A percentile compares a stretch with the other conserved stretches of the same genome.
Evolutionary conservation across 2,329 filamentous ascomycete genomes (phyloP).

Genomic region (Penicillium sclerotigenum): DNA sequence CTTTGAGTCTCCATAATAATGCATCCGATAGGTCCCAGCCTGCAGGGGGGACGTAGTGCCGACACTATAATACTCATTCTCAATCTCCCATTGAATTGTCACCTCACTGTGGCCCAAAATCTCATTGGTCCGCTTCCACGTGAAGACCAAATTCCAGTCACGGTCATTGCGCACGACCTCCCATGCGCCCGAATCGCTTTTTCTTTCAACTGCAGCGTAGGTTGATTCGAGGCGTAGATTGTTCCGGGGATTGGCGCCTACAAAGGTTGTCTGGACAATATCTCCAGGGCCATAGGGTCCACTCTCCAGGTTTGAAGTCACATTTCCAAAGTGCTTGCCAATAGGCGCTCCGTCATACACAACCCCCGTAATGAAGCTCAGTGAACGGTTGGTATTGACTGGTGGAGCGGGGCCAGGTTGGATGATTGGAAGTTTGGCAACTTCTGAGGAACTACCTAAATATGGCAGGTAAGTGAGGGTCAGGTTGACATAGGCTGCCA

Average conservation of each 20-base stretch:
- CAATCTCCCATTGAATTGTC: constrained; percentile 75
- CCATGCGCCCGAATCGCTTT: constrained; percentile 57
- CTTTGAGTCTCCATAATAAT: constrained; percentile 84
- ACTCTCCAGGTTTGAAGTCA: constrained; percentile 52
- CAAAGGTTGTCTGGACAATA: constrained; percentile 65
- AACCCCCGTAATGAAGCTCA: constrained; percentile 78
- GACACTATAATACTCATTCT: constrained; percentile 49
- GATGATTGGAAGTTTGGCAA: constrained; percentile 42
- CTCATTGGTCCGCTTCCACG: constrained; percentile 70
- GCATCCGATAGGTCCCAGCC: constrained; percentile 69
- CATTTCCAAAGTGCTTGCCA: constrained; percentile 67
- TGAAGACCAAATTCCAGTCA: constrained; percentile 80
- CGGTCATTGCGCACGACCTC: constrained; percentile 64
- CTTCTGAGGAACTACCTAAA: constrained; percentile 50
- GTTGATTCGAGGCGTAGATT: constrained; percentile 76
- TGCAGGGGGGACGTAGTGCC: constrained; percentile 35
- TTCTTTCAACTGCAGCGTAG: constrained; percentile 71
- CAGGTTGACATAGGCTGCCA: constrained; percentile 84
- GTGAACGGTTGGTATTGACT: constrained; percentile 70
- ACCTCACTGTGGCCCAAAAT: constrained; percentile 74
- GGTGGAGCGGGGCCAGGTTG: constrained; percentile 64
- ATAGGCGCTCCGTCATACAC: constrained; percentile 67
- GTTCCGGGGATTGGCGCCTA: constrained; percentile 87
- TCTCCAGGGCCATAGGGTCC: constrained; percentile 59
- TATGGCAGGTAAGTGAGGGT: constrained; percentile 70